A percentile compares a stretch with the other conserved stretches of the same genome.
These are phyloP conservation scores for Xerocomus amazonicus DNA, from an alignment of 1,284 basidiomycete genomes.

Conservation along the genomic window DNA sequence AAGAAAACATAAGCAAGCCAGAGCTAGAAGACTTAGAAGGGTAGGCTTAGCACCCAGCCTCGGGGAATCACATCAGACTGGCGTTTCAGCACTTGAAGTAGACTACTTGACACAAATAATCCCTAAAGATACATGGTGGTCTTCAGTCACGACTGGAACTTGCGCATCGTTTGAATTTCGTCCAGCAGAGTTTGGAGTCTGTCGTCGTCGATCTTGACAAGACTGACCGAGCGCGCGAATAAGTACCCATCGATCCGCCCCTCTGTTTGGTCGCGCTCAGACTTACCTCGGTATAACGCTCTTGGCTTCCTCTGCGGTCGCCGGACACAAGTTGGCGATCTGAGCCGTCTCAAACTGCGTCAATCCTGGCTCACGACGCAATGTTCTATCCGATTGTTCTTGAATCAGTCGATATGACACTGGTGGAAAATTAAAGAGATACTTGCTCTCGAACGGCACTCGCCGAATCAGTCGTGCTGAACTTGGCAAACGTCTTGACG, in stretches of 20 bases:
- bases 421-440: too few relatives aligned
- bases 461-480: conserved; percentile 82
- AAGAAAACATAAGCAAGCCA: conserved; percentile 48
- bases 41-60: not conserved
- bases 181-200: conserved; percentile 76
- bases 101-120: conserved; percentile 13
- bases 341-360: conserved; percentile 92
- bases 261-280: too few relatives aligned
- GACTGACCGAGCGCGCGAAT: conserved; percentile 32
- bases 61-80: not conserved
- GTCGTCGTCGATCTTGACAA: conserved; percentile 86
- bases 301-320: conserved; percentile 86
- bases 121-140: not conserved
- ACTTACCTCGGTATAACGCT: conserved; percentile 81
- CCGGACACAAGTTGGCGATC: conserved; percentile 87
- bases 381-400: conserved; percentile 45
- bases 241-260: not conserved
- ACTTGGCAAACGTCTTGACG: conserved; percentile 87
- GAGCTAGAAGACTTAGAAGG: conserved; percentile 69
- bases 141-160: conserved; percentile 69
- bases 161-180: conserved; percentile 85
- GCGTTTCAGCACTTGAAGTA: not conserved
- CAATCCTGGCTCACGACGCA: conserved; percentile 70
- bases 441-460: conserved; percentile 82
- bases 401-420: not conserved